Evolutionary conservation across 257 asterid species (phyloP).

Genomic region (Orobanche coerulescens): DNA sequence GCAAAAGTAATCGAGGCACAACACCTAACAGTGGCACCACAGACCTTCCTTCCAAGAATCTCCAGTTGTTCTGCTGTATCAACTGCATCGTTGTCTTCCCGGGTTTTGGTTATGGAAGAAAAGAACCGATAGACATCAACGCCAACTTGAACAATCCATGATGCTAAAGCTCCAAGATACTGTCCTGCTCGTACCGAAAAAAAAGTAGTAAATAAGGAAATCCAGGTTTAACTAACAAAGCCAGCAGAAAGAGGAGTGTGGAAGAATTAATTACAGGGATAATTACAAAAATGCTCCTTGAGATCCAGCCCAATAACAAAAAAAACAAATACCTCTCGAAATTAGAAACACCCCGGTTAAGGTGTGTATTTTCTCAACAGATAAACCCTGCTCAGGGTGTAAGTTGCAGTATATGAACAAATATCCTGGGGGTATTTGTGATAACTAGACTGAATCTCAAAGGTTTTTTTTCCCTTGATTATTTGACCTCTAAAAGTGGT

Average conservation of each 20-base stretch:
- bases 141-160: constrained; percentile 85
- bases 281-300: background rate
- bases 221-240: constrained; percentile 5
- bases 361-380: background rate
- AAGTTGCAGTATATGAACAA: background rate
- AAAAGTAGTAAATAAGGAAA: constrained; percentile 14
- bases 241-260: background rate
- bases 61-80: constrained; percentile 30
- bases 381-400: background rate
- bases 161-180: constrained; percentile 76
- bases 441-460: background rate
- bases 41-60: constrained; percentile 52
- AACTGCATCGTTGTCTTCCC: constrained; percentile 26
- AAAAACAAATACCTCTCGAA: background rate
- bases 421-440: background rate
- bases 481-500: constrained; percentile 80
- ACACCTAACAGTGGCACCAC: constrained; percentile 48
- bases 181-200: constrained; percentile 48
- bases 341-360: background rate
- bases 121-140: constrained; percentile 52
- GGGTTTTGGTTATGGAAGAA: constrained; percentile 28
- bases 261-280: background rate
- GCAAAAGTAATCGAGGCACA: constrained; percentile 67
- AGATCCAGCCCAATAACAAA: background rate
- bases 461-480: background rate